A percentile compares a stretch with the other conserved stretches of the same genome.
phyloP scores from a whole-genome alignment of 805 yeast genomes.

The Saturnispora gosingensis region DNA sequence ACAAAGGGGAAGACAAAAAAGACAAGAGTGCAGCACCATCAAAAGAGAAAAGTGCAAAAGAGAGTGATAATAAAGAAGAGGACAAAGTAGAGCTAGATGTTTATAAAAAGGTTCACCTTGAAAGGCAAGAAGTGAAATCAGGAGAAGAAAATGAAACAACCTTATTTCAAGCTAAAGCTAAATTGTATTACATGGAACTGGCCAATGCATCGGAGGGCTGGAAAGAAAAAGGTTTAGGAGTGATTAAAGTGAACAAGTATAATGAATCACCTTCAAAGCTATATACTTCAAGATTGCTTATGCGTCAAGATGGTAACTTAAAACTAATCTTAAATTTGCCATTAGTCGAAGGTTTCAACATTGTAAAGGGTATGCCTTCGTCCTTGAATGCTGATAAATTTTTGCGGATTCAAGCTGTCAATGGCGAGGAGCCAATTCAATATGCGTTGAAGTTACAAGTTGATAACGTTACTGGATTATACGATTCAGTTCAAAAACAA shows the following conservation, averaged over 20 bases:
- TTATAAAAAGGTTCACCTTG: constrained; percentile 51
- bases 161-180: constrained; percentile 60
- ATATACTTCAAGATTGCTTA: constrained; percentile 57
- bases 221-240: constrained; percentile 93
- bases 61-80: constrained; percentile 15
- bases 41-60: constrained; percentile 11
- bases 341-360: constrained; percentile 49
- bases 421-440: constrained; percentile 61
- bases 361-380: constrained; percentile 75
- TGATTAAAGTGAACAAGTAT: constrained; percentile 60
- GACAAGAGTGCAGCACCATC: not conserved
- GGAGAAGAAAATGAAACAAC: constrained; percentile 87
- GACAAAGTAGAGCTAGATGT: constrained; percentile 21
- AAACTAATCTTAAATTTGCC: constrained; percentile 76
- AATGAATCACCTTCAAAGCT: constrained; percentile 23
- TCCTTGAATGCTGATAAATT: constrained; percentile 80
- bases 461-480: constrained; percentile 50
- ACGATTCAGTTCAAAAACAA: constrained; percentile 37
- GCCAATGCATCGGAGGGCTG: constrained; percentile 66
- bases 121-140: constrained; percentile 54
- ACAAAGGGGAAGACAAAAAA: constrained; percentile 9
- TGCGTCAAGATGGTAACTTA: constrained; percentile 84
- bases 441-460: constrained; percentile 68
- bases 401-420: constrained; percentile 62
- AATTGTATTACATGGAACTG: constrained; percentile 67